A percentile compares a stretch with the other conserved stretches of the same genome.
These are phyloP conservation scores for Tetracladium maxilliforme DNA, from an alignment of 2,329 filamentous ascomycete species.

Conservation along the genomic window DNA sequence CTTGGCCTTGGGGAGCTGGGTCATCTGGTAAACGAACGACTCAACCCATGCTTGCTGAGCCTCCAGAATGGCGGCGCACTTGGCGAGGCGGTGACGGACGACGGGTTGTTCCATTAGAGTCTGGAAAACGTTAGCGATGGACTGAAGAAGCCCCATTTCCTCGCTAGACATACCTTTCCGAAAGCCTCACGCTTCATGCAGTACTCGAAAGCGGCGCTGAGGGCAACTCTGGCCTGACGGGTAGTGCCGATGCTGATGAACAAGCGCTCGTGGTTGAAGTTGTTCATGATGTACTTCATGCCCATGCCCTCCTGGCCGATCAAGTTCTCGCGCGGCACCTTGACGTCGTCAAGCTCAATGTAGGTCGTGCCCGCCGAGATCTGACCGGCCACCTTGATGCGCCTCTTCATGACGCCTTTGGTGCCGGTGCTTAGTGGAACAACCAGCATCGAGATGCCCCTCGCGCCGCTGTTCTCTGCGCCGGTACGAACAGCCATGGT, in stretches of 20 bases:
- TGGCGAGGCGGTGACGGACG: constrained; percentile 58
- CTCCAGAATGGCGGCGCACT: constrained; percentile 53
- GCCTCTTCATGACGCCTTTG: constrained; percentile 52
- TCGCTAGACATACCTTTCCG: constrained; percentile 41
- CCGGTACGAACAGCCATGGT: constrained; percentile 64
- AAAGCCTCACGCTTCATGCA: constrained; percentile 53
- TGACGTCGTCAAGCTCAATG: constrained; percentile 63
- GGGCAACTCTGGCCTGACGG: constrained; percentile 43
- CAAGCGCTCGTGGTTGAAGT: constrained; percentile 68
- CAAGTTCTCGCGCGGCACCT: constrained; percentile 55
- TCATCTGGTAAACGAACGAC: constrained; percentile 54
- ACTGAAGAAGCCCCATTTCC: too few relatives aligned
- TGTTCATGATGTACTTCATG: constrained; percentile 64
- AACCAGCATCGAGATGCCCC: constrained; percentile 50
- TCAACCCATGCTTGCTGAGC: constrained; percentile 61
- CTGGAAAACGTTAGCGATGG: too few relatives aligned
- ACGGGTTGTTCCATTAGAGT: constrained; percentile 61
- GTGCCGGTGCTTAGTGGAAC: constrained; percentile 57
- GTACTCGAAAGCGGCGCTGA: constrained; percentile 45
- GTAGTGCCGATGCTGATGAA: constrained; percentile 50
- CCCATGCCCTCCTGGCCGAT: constrained; percentile 56
- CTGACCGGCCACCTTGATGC: constrained; percentile 52
- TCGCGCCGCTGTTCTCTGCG: constrained; percentile 35
- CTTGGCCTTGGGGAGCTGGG: constrained; percentile 39
- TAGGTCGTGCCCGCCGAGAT: constrained; percentile 55